These are phyloP conservation scores for Exophiala mesophila DNA, from an alignment of 2,329 filamentous ascomycete species.

Conservation along the genomic window DNA sequence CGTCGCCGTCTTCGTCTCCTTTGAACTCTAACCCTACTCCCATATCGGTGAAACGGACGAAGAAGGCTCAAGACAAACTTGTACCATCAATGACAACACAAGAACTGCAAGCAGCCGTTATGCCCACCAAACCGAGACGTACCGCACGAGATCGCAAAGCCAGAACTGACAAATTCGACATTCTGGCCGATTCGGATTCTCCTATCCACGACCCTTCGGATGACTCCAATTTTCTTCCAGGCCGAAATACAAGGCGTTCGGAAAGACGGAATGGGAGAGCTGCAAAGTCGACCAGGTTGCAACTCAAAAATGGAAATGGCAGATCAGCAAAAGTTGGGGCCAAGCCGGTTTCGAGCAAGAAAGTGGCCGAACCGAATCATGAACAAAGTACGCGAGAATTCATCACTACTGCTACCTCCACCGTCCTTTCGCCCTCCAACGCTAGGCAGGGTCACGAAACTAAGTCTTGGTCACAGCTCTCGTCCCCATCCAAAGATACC, in stretches of 20 bases:
- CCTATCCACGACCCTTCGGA: conserved; percentile 10
- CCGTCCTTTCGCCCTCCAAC: conserved; percentile 20
- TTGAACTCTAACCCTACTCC: not conserved
- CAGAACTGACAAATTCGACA: conserved; percentile 16
- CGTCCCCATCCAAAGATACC: conserved; percentile 1
- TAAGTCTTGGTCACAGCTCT: conserved; percentile 26
- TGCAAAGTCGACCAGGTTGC: conserved; percentile 4
- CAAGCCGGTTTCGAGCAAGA: not conserved
- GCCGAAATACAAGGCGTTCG: conserved; percentile 11
- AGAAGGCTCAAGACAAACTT: conserved; percentile 8
- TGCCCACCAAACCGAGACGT: conserved; percentile 16
- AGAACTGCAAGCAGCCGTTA: conserved; percentile 17
- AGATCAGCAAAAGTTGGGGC: conserved; percentile 5
- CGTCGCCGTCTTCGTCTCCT: conserved; percentile 14
- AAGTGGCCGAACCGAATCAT: conserved; percentile 10
- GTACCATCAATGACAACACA: conserved; percentile 15
- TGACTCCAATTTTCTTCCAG: conserved; percentile 23
- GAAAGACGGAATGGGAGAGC: not conserved
- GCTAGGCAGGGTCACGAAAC: conserved; percentile 20
- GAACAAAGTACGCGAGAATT: conserved; percentile 22
- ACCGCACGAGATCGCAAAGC: conserved; percentile 9
- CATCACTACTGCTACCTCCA: conserved; percentile 20
- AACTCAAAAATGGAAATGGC: conserved; percentile 3
- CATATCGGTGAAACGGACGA: not conserved
- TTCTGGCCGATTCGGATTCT: conserved; percentile 19